Evolutionary conservation across 169 alveolate species (phyloP).

Genomic region (Perkinsus chesapeaki): DNA sequence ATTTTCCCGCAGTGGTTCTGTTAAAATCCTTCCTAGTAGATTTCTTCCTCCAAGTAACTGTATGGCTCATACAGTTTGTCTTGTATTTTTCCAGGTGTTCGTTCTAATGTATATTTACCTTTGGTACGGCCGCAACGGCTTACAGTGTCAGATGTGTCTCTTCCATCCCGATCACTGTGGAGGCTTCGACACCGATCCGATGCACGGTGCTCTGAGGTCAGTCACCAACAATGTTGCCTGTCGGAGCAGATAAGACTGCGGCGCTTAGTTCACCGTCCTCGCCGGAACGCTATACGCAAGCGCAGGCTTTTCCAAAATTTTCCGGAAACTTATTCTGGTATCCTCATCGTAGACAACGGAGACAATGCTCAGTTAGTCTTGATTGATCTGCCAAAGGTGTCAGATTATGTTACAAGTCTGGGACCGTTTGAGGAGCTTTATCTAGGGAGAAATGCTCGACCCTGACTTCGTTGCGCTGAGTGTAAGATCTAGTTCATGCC

Average conservation of each 20-base stretch:
- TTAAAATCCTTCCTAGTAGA: not conserved
- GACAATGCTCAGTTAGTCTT: no score
- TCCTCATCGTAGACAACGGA: no score
- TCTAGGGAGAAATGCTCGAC: no score
- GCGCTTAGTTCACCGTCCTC: not conserved
- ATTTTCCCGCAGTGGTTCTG: not conserved
- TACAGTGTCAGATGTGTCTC: not conserved
- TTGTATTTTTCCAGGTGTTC: not conserved
- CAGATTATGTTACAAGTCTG: no score
- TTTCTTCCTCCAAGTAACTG: not conserved
- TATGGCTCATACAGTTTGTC: not conserved
- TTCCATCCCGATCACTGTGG: not conserved
- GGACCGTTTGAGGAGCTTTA: no score
- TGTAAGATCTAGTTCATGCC: no score
- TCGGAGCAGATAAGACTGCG: not conserved
- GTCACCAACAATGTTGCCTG: not conserved
- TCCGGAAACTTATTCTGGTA: no score
- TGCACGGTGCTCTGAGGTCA: not conserved
- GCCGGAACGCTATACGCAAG: no score
- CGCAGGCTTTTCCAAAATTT: no score
- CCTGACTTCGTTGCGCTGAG: no score
- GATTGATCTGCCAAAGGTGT: no score
- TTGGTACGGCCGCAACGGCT: not conserved
- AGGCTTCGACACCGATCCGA: not conserved
- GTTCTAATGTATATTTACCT: not conserved